These are phyloP conservation scores for Aspergillus puulaauensis DNA, from an alignment of 2,329 filamentous ascomycete species.

Conservation along the genomic window DNA sequence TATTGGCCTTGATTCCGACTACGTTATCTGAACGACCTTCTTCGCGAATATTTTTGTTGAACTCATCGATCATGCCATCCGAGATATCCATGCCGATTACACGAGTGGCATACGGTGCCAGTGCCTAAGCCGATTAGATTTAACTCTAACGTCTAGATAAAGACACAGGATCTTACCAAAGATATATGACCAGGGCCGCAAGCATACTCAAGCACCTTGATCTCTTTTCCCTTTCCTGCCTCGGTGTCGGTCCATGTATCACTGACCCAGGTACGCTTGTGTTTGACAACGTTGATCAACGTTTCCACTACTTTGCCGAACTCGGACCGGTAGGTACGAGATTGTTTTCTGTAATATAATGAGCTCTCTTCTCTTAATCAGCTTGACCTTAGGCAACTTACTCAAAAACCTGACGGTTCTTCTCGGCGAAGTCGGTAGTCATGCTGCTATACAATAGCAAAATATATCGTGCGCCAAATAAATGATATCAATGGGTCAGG, in stretches of 20 bases:
- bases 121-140: conserved; percentile 39
- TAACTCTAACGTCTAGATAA: background rate
- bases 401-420: conserved; percentile 10
- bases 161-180: conserved; percentile 48
- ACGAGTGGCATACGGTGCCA: conserved; percentile 62
- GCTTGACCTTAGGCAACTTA: background rate
- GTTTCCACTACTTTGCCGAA: conserved; percentile 4
- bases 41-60: conserved; percentile 61
- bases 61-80: conserved; percentile 67
- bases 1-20: conserved; percentile 58
- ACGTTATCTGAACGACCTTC: conserved; percentile 55
- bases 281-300: background rate
- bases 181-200: conserved; percentile 70
- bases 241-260: conserved; percentile 50
- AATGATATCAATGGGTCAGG: background rate
- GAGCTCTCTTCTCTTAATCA: background rate
- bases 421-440: conserved; percentile 7
- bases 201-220: conserved; percentile 70
- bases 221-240: conserved; percentile 25
- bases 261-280: conserved; percentile 60
- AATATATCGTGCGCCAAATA: background rate
- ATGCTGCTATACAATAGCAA: background rate
- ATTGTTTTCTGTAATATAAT: background rate
- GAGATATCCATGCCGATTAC: conserved; percentile 70
- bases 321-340: conserved; percentile 1